Evolutionary conservation across 192 early-diverging fungal species (phyloP).

Genomic region (Coemansia sp.): DNA sequence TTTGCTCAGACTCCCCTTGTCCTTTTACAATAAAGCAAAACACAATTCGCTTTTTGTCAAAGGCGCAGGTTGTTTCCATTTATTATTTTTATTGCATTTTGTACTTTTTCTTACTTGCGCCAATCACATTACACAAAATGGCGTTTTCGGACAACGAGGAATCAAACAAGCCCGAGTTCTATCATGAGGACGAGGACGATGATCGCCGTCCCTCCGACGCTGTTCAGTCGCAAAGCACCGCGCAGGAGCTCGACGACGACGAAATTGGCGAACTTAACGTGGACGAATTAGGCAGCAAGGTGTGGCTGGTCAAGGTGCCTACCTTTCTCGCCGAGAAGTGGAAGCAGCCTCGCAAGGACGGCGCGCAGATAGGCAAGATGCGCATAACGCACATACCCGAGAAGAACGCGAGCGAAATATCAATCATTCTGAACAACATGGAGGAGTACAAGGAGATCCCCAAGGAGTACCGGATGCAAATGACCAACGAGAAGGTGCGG

Average conservation of each 20-base stretch:
- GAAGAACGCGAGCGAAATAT: slow-evolving; percentile 52
- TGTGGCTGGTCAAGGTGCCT: slow-evolving; percentile 95
- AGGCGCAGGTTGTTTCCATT: no score
- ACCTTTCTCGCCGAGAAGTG: slow-evolving; percentile 85
- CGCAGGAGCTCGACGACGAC: slow-evolving; percentile 43
- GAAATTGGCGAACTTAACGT: slow-evolving; percentile 72
- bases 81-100: not conserved
- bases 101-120: not conserved
- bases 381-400: slow-evolving; percentile 66
- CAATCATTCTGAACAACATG: slow-evolving; percentile 66
- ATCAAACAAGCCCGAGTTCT: slow-evolving; percentile 33
- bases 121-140: not conserved
- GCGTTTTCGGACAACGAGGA: slow-evolving; percentile 31
- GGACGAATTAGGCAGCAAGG: slow-evolving; percentile 63
- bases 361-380: slow-evolving; percentile 73
- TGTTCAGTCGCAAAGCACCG: not conserved
- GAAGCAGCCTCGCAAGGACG: slow-evolving; percentile 61
- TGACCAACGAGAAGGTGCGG: slow-evolving; percentile 62
- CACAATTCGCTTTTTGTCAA: no score
- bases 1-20: no score
- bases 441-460: slow-evolving; percentile 63
- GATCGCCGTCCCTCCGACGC: not conserved
- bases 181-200: slow-evolving; percentile 21
- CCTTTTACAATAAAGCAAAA: no score
- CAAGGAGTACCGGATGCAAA: slow-evolving; percentile 77